These are phyloP conservation scores for Narthecium ossifragum DNA, from an alignment of 106 monocot species.

Conservation along the genomic window DNA sequence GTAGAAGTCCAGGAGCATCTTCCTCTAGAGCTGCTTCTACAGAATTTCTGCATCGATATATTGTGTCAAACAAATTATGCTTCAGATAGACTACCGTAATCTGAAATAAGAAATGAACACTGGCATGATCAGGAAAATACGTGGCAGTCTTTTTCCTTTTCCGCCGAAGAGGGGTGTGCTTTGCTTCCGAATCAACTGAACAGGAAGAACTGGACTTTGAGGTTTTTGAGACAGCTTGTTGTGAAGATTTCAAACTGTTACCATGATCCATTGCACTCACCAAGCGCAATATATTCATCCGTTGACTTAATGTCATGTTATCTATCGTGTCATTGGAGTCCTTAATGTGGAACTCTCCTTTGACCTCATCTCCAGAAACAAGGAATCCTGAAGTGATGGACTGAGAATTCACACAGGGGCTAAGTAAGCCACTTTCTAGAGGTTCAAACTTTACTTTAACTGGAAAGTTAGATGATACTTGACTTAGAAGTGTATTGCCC, in stretches of 20 bases:
- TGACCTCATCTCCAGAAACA: conserved; percentile 4
- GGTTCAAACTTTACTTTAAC: conserved; percentile 25
- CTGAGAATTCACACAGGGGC: background rate
- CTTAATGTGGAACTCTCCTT: conserved; percentile 22
- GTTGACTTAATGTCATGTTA: conserved; percentile 32
- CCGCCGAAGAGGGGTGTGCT: conserved; percentile 21
- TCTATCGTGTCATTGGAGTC: conserved; percentile 31
- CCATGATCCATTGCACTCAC: too few relatives aligned
- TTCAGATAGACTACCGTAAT: background rate
- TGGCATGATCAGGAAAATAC: conserved; percentile 17
- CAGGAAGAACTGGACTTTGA: conserved; percentile 4
- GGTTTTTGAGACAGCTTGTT: background rate
- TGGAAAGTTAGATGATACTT: conserved; percentile 1
- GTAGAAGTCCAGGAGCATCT: conserved; percentile 95
- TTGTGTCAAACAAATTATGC: background rate
- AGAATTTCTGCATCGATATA: conserved; percentile 59
- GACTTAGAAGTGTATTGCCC: background rate
- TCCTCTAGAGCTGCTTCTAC: conserved; percentile 84
- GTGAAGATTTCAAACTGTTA: background rate
- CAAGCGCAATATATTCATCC: conserved; percentile 29
- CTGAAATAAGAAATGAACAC: background rate
- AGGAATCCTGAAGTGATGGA: background rate
- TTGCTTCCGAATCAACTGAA: conserved; percentile 7
- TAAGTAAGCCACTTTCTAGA: conserved; percentile 8
- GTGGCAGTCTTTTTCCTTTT: conserved; percentile 81